phyloP scores from a whole-genome alignment of 345 rosid species.

The Salix purpurea region DNA sequence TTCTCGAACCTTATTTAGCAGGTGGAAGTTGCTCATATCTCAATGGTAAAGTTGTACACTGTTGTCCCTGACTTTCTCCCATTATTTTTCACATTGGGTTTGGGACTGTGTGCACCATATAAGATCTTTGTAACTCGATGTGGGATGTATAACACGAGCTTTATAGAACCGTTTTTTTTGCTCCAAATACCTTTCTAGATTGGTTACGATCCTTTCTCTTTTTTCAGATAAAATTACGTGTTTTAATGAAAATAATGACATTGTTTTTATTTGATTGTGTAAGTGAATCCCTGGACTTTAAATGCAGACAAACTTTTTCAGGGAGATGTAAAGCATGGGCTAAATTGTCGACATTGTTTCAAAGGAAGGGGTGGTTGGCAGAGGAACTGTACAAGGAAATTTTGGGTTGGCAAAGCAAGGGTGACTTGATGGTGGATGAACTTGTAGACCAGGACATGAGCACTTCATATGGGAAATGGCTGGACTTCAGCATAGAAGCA shows the following conservation, averaged over 20 bases:
- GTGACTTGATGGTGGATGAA: constrained; percentile 73
- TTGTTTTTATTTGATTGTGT: constrained; percentile 56
- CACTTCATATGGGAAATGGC: constrained; percentile 57
- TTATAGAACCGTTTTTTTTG: not conserved
- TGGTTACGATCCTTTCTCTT: not conserved
- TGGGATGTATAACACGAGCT: not conserved
- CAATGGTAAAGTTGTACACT: constrained; percentile 2
- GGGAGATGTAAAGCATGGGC: constrained; percentile 52
- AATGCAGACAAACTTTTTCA: constrained; percentile 27
- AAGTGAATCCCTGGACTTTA: constrained; percentile 40
- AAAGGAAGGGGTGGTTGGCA: constrained; percentile 47
- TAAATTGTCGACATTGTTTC: constrained; percentile 28
- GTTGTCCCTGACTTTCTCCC: not conserved
- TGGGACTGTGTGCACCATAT: not conserved
- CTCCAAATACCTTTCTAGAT: not conserved
- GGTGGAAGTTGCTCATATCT: constrained; percentile 36
- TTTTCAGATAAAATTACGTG: not conserved
- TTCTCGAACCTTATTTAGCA: constrained; percentile 39
- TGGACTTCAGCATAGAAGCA: constrained; percentile 57
- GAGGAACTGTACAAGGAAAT: constrained; percentile 59
- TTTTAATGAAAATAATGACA: not conserved
- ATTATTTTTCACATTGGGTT: not conserved
- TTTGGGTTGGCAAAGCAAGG: constrained; percentile 44
- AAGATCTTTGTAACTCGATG: not conserved
- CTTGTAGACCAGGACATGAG: constrained; percentile 81